phyloP scores from a whole-genome alignment of 1,139 yeast species.

The Saccharomycopsis hybrid region DNA sequence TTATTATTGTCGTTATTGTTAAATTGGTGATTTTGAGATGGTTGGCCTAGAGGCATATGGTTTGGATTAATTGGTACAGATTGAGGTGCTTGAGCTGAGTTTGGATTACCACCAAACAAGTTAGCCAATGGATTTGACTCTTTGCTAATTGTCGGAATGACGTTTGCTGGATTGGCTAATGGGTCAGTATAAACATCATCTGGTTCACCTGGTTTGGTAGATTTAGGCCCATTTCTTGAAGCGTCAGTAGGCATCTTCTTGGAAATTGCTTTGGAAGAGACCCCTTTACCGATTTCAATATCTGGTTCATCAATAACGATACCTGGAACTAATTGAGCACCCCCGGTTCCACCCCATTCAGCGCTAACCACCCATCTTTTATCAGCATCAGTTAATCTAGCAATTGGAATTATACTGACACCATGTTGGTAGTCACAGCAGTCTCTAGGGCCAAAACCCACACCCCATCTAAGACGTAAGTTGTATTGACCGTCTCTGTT shows the following conservation, averaged over 20 bases:
- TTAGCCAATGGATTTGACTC: slow-evolving; percentile 47
- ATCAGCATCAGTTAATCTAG: slow-evolving; percentile 90
- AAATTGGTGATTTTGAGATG: neutral
- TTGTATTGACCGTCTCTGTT: slow-evolving; percentile 37
- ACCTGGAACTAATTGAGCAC: slow-evolving; percentile 75
- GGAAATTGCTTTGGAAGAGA: slow-evolving; percentile 87
- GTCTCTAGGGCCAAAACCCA: slow-evolving; percentile 97
- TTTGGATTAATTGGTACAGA: neutral
- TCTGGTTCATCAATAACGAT: slow-evolving; percentile 94
- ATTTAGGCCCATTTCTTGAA: slow-evolving; percentile 80
- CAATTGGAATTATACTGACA: slow-evolving; percentile 76
- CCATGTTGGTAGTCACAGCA: slow-evolving; percentile 95
- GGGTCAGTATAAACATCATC: slow-evolving; percentile 34
- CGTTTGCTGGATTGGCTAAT: slow-evolving; percentile 43
- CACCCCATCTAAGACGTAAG: slow-evolving; percentile 94
- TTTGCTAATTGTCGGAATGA: slow-evolving; percentile 10
- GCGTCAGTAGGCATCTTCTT: slow-evolving; percentile 84
- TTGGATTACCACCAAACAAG: slow-evolving; percentile 32
- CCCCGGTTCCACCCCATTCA: slow-evolving; percentile 97
- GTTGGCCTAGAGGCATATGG: neutral
- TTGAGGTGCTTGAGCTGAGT: slow-evolving; percentile 6
- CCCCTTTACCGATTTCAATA: slow-evolving; percentile 92
- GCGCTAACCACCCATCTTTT: slow-evolving; percentile 83
- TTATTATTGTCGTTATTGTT: too few relatives aligned
- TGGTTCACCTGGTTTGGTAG: slow-evolving; percentile 60